Evolutionary conservation across 2,329 filamentous ascomycete species (phyloP), one percentile per base, ranked within the genome.

Genomic region (Pseudogymnoascus sp.): DNA sequence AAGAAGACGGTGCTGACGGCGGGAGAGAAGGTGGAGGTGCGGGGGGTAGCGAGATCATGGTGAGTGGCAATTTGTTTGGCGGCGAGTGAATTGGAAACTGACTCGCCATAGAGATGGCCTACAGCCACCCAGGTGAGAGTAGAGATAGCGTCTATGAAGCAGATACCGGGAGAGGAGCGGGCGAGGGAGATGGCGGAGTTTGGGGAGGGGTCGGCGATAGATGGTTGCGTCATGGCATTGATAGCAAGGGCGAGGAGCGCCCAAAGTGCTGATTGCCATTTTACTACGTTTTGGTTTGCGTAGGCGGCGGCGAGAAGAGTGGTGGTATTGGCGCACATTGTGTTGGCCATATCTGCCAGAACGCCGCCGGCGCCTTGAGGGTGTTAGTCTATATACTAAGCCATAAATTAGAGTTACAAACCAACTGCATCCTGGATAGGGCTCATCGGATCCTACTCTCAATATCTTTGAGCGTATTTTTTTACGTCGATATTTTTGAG

Each of bases 161-260:
- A 64, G 35, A 65, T 36, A 15, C 66, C 38, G 2, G 67, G 67
- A 2, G 63, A 65, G 29, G 63, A 64, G 35, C 62, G 60, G 6
- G 67, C 48, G 27, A 65, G 62, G 15, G 63, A 61, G 5, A 63
- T 48, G 41, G 65, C 66, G 25, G 61, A 36, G 12, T 58, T 59
- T 21, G 65, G 35, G 8, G 63, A 15, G 3, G 64, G 62, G 29
- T 42, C 59, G 1, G 67, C 41, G 48, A 39, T 62, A 4, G 63
- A 63, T 2, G 66, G 64, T 41, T 67, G 64, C 12, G 65, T 62
- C 64, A 69, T 69, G 29, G 65, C 61, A 39, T 66, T 68, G 8
- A 67, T 58, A 8, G 63, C 65, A 3, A 69, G 59, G 13, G 61
- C 60, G 1, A 66, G 10, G 0, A 69, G 51, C 2, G 62, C 36